phyloP scores from a whole-genome alignment of 257 asterid genomes.

The Lithospermum erythrorhizon region DNA sequence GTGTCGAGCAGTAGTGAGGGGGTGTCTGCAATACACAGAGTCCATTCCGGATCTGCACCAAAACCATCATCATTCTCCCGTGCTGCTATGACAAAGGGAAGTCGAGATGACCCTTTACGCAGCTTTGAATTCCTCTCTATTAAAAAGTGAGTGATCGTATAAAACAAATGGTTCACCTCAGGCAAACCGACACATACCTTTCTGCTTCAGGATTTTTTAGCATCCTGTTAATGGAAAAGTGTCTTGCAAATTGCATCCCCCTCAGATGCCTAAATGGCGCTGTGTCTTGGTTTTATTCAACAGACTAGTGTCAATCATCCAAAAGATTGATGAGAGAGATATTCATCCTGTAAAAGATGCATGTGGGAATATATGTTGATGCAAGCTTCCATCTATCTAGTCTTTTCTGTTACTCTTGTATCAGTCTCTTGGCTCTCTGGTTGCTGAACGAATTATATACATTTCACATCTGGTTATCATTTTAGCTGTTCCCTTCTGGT shows the following conservation, averaged over 20 bases:
- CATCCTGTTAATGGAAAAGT: slow-evolving; percentile 33
- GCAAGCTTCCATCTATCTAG: no score
- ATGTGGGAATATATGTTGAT: no score
- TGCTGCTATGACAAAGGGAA: slow-evolving; percentile 34
- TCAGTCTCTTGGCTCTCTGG: no score
- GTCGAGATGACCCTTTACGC: slow-evolving; percentile 72
- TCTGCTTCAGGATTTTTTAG: slow-evolving; percentile 18
- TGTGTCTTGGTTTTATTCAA: slow-evolving; percentile 23
- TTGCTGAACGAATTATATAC: no score
- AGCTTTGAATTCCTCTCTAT: slow-evolving; percentile 82
- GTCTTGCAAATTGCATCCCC: slow-evolving; percentile 16
- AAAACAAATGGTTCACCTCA: slow-evolving; percentile 19
- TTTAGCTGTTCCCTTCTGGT: no score
- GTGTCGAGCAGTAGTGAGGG: slow-evolving; percentile 31
- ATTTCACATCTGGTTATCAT: no score
- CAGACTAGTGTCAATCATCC: slow-evolving; percentile 27
- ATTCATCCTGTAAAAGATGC: no score
- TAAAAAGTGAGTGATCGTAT: slow-evolving; percentile 20
- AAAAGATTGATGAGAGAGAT: slow-evolving; percentile 24
- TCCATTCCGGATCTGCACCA: slow-evolving; percentile 41
- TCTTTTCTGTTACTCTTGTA: not conserved
- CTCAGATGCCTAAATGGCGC: slow-evolving; percentile 3
- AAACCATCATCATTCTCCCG: slow-evolving; percentile 55
- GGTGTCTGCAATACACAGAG: slow-evolving; percentile 49
- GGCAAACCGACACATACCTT: slow-evolving; percentile 9